phyloP scores from a whole-genome alignment of 2,329 filamentous ascomycete genomes.

The Venturia asperata region DNA sequence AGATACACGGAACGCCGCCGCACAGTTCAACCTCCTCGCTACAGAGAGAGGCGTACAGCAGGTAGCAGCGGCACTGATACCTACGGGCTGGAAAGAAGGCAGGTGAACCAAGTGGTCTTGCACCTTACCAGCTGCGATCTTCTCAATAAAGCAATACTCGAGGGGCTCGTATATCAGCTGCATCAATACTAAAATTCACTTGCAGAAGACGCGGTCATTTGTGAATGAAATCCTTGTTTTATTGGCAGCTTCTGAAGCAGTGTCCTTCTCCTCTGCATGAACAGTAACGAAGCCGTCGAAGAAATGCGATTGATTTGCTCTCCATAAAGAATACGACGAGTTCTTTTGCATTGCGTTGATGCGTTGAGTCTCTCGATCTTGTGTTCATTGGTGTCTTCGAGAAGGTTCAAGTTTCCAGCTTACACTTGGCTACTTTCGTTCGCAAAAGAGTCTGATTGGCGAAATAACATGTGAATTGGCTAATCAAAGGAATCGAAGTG shows the following conservation, averaged over 20 bases:
- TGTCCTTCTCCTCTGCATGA: no score
- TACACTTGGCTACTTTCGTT: no score
- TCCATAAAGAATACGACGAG: no score
- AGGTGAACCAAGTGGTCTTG: background rate
- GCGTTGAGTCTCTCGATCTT: no score
- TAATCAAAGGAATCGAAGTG: no score
- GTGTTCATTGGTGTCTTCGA: no score
- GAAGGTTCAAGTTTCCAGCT: no score
- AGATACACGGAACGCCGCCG: constrained; percentile 88
- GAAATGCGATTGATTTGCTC: background rate
- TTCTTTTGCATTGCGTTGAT: no score
- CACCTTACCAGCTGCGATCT: background rate
- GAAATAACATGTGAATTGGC: no score
- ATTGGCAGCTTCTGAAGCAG: background rate
- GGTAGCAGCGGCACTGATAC: constrained; percentile 81
- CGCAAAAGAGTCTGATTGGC: no score
- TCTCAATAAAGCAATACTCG: background rate
- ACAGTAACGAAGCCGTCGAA: background rate
- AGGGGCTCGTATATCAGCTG: background rate
- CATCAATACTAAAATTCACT: background rate
- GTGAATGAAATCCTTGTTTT: background rate
- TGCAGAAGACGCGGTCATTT: background rate
- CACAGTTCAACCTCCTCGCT: constrained; percentile 91
- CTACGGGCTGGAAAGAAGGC: constrained; percentile 62
- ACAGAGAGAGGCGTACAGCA: constrained; percentile 82